Base-by-base conservation (phyloP, 2,329 filamentous ascomycete species). In the Mycosphaerelloides madeirae region DNA sequence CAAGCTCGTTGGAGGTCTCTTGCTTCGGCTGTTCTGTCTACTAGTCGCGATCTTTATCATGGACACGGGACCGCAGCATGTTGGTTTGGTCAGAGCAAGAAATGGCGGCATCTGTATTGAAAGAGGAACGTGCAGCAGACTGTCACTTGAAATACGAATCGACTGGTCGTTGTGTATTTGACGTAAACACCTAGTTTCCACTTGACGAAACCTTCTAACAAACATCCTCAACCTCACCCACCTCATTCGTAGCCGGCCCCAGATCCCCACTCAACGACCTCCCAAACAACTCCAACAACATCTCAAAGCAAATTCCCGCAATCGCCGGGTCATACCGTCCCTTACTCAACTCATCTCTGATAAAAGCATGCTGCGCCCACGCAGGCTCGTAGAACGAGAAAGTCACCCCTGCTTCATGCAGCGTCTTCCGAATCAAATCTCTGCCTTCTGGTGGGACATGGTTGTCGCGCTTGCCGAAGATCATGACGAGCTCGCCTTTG, bases 321-420 rank as follows among this genome's bases (percentile, higher is more conserved):
- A 96, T 76, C 15, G 86, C 87, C 1, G 90, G 87, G 64, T 96
- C 90, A 61, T 95, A 96, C 19, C 90, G 77, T n/a, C 89, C 90
- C 70, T 95, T 95, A 66, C 85, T 57, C 47, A 93, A 73, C 71
- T 96, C 90, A 61, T 96, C 90, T 14, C 90, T 78, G 64, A 96
- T 94, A 63, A 96, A 96, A 4, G 90, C 90, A 71, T 95, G 90
- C 67, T 95, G 90, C 3, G 90, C 89, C 81, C 87, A 91, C n/a
- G 87, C 86, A 53, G 86, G 81, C 70, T 96, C 90, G 68, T 93
- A 88, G 65, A 87, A 95, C 61, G 80, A 84, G 60, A 91, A 90
- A 8, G 77, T 74, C 4, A 84, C 77, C 8, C 84, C 84, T 5
- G 82, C 80, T 16, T 87, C 87, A 57, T 90, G 81, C 57, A 95